A percentile compares a stretch with the other conserved stretches of the same genome.
Conservation (phyloP, 2,329 filamentous ascomycete species). For the Cladorrhinum sp. region DNA sequence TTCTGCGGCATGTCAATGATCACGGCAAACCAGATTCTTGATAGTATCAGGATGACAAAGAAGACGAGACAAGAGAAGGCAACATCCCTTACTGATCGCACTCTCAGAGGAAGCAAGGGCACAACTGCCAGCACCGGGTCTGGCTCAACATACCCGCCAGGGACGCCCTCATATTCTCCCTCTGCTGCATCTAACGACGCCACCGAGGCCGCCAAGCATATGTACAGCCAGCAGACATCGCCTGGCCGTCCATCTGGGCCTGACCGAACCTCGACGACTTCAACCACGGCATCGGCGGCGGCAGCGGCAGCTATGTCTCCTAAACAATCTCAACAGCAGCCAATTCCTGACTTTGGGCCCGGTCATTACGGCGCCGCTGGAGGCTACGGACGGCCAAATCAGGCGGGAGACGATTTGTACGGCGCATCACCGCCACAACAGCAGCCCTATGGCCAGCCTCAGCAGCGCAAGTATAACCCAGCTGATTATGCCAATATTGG, state of each 20-base stretch:
- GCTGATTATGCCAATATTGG: constrained; percentile 68
- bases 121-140: constrained; percentile 41
- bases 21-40: constrained; percentile 87
- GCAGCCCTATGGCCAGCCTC: constrained; percentile 40
- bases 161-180: constrained; percentile 26
- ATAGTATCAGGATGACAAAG: constrained; percentile 79
- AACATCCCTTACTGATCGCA: constrained; percentile 61
- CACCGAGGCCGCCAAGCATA: constrained; percentile 61
- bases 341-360: constrained; percentile 35
- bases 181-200: constrained; percentile 50
- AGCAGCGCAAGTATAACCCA: constrained; percentile 71
- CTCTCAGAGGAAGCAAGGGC: constrained; percentile 55
- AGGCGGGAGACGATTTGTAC: constrained; percentile 37
- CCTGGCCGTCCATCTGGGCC: constrained; percentile 50
- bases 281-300: constrained; percentile 49
- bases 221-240: constrained; percentile 57
- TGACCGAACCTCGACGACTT: constrained; percentile 52
- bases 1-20: constrained; percentile 99
- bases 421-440: constrained; percentile 32
- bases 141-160: constrained; percentile 18
- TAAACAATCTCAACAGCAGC: constrained; percentile 32
- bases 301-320: constrained; percentile 60
- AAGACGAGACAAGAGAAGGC: constrained; percentile 60
- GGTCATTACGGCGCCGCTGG: constrained; percentile 33
- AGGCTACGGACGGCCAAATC: constrained; percentile 30